Evolutionary conservation across 1,284 basidiomycete genomes (phyloP), one percentile per base, ranked within the genome.

Genomic region (Pholiota adiposa): DNA sequence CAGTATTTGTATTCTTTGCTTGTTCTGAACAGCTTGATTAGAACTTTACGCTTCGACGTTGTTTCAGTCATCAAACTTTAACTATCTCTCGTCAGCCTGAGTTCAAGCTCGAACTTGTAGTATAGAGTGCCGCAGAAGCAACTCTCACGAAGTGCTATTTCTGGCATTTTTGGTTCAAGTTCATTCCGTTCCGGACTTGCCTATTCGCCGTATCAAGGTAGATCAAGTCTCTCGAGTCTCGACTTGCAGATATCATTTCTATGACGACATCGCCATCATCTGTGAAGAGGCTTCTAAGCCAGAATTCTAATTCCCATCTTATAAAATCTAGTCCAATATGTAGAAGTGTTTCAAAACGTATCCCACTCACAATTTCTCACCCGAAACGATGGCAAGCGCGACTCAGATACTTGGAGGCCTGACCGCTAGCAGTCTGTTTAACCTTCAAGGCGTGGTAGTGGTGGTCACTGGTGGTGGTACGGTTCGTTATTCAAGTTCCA

Each of bases 391-490:
- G 56, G 14, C 56, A 23, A 40, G 23, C 11, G 5, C 56, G 8
- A 25, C 27, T 18, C 40, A 46, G 12, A 58, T 58, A 25, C n/a
- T 58, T 0, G 51, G 41, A 16, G 56, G 56, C 6, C 41, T 58
- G n/a, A 52, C 56, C 5, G 56, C 56, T 5, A 34, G 27, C 14
- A 52, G 41, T 23, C 34, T 58, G 41, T 58, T 58, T 18, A 29
- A 58, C 27, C 50, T 58, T n/a, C 38, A 18, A 34, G 56, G 50
- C 4, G 51, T 58, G 14, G 56, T 58, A 2, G 56, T 51, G 2
- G 56, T 58, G 31, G 50, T 58, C 50, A 58, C 56, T n/a, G 56
- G 56, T 6, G 56, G 56, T 23, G 50, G 50, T n/a, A 36, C 56
- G 38, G 56, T 58, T 46, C 7, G 56, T 58, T 5, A n/a, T 29